Evolutionary conservation across 2,329 filamentous ascomycete species (phyloP).

Genomic region (Lachnellula arida): DNA sequence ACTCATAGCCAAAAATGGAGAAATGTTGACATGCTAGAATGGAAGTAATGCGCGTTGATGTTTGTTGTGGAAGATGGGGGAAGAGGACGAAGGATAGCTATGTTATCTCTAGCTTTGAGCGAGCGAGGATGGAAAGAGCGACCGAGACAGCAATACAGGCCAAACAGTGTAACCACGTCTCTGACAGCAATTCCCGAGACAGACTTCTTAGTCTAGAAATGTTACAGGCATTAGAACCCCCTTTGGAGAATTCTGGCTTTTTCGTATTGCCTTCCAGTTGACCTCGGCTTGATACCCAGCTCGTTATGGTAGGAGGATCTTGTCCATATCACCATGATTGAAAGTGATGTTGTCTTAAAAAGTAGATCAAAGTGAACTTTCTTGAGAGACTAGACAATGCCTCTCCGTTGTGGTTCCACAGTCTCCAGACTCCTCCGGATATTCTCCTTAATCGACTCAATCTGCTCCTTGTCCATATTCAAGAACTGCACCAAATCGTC

Average conservation of each 20-base stretch:
- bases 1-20: slow-evolving; percentile 33
- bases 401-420: slow-evolving; percentile 30
- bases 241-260: no score
- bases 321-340: no score
- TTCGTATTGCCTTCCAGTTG: neutral
- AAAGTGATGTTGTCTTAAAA: neutral
- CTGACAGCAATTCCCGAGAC: neutral
- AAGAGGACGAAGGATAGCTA: neutral
- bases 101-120: neutral
- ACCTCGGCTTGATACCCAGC: neutral
- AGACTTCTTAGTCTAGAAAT: neutral
- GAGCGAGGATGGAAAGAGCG: neutral
- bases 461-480: slow-evolving; percentile 54
- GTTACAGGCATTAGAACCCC: no score
- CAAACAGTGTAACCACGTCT: neutral
- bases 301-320: neutral
- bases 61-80: neutral
- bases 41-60: slow-evolving; percentile 10
- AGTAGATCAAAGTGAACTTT: slow-evolving; percentile 22
- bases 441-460: slow-evolving; percentile 55
- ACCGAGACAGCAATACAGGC: neutral
- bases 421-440: slow-evolving; percentile 44
- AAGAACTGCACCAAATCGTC: slow-evolving; percentile 74
- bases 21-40: slow-evolving; percentile 23
- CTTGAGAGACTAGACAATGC: slow-evolving; percentile 12